Conservation (phyloP, 345 rosid species). For the Eucalyptus pumila region DNA sequence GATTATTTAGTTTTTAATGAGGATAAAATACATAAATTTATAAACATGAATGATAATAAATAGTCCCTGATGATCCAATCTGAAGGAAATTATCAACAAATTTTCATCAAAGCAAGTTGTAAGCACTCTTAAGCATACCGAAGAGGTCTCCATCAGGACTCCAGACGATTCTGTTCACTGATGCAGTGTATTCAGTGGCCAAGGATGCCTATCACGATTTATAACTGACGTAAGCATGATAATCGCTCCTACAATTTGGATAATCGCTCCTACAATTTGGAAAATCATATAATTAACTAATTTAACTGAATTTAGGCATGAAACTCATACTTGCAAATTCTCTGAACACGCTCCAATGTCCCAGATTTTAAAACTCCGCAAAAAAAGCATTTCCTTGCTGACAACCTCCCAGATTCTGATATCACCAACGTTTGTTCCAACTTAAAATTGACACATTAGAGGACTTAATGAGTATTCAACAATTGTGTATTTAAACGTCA, state of each 20-base stretch:
- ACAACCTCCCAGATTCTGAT: conserved; percentile 69
- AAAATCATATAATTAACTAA: neutral
- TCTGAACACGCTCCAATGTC: conserved; percentile 41
- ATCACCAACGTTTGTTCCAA: conserved; percentile 77
- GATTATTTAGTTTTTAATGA: neutral
- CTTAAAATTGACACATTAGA: conserved; percentile 17
- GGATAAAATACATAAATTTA: neutral
- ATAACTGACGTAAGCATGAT: neutral
- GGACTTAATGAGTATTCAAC: neutral
- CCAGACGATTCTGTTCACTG: conserved; percentile 79
- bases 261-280: neutral
- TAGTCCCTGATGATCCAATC: neutral
- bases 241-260: neutral
- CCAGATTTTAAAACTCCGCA: conserved; percentile 57
- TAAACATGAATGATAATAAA: neutral
- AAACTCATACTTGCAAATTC: conserved; percentile 43
- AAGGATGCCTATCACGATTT: conserved; percentile 33
- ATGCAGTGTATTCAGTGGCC: conserved; percentile 37
- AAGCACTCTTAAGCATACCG: conserved; percentile 23
- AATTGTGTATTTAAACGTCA: neutral
- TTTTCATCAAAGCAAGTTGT: neutral
- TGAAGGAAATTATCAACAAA: neutral
- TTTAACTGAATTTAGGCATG: neutral
- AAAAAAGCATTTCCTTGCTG: conserved; percentile 47
- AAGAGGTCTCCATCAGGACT: conserved; percentile 79